Percentiles rank a stretch among this genome's conserved stretches.
Conservation (phyloP, 257 asterid genomes). For the Ehretia macrophylla region DNA sequence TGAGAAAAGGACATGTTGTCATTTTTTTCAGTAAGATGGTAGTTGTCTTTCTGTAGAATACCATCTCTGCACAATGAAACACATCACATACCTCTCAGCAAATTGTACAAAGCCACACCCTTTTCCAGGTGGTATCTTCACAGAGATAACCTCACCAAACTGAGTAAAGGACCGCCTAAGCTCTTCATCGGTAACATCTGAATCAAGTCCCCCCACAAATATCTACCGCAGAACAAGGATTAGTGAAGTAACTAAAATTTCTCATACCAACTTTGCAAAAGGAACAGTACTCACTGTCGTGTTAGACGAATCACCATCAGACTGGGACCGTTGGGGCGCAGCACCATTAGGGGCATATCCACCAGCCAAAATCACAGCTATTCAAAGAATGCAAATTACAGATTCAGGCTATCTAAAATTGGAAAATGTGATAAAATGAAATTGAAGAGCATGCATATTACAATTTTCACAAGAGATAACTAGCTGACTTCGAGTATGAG, state of each 20-base stretch:
- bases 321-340: slow-evolving; percentile 49
- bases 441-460: background rate
- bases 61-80: background rate
- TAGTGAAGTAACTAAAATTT: slow-evolving; percentile 8
- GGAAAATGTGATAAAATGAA: background rate
- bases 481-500: too few relatives aligned
- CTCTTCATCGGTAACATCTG: slow-evolving; percentile 88
- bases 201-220: slow-evolving; percentile 67
- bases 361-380: slow-evolving; percentile 82
- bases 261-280: slow-evolving; percentile 10
- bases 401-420: background rate
- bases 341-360: slow-evolving; percentile 71
- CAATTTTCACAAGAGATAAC: too few relatives aligned
- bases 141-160: slow-evolving; percentile 82
- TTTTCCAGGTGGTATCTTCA: slow-evolving; percentile 90
- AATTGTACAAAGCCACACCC: slow-evolving; percentile 98
- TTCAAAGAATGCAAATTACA: slow-evolving; percentile 17
- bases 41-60: background rate
- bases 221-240: slow-evolving; percentile 21
- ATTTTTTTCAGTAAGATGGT: background rate
- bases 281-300: slow-evolving; percentile 74
- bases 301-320: slow-evolving; percentile 67
- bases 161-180: slow-evolving; percentile 69
- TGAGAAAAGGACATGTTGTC: too few relatives aligned
- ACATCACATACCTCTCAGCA: slow-evolving; percentile 47